phyloP scores from a whole-genome alignment of 352 stramenopile genomes.

The Phytophthora capsici region DNA sequence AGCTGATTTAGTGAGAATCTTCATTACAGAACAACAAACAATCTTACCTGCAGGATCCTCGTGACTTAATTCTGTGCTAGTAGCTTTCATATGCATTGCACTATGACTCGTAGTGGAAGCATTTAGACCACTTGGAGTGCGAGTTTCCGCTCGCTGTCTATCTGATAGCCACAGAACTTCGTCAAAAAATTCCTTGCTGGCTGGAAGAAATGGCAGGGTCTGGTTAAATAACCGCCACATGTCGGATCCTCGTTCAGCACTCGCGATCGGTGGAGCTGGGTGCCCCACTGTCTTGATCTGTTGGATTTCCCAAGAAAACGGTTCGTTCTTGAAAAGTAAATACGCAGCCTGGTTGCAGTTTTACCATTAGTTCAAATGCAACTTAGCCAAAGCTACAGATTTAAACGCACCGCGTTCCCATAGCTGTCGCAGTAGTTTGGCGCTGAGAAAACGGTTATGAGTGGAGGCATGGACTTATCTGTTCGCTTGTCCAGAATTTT shows the following conservation, averaged over 20 bases:
- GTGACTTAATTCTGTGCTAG: conserved; percentile 2
- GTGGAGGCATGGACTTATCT: conserved; percentile 58
- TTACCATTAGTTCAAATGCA: neutral
- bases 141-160: conserved; percentile 12
- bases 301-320: conserved; percentile 61
- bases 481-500: conserved; percentile 49
- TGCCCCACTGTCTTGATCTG: conserved; percentile 58
- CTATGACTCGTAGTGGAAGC: neutral
- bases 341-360: conserved; percentile 50
- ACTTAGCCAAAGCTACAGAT: neutral
- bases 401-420: conserved; percentile 58
- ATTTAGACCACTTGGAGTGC: neutral
- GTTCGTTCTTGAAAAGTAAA: conserved; percentile 52
- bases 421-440: conserved; percentile 96
- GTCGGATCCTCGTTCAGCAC: conserved; percentile 55
- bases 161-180: conserved; percentile 62
- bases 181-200: conserved; percentile 86
- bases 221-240: conserved; percentile 79
- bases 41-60: conserved; percentile 29
- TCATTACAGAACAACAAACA: neutral
- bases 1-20: neutral
- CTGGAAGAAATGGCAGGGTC: conserved; percentile 81
- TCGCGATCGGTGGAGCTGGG: conserved; percentile 58
- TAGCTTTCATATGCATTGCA: neutral
- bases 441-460: conserved; percentile 96